phyloP scores from a whole-genome alignment of 306 rosid species.

The Macrotyloma uniflorum region DNA sequence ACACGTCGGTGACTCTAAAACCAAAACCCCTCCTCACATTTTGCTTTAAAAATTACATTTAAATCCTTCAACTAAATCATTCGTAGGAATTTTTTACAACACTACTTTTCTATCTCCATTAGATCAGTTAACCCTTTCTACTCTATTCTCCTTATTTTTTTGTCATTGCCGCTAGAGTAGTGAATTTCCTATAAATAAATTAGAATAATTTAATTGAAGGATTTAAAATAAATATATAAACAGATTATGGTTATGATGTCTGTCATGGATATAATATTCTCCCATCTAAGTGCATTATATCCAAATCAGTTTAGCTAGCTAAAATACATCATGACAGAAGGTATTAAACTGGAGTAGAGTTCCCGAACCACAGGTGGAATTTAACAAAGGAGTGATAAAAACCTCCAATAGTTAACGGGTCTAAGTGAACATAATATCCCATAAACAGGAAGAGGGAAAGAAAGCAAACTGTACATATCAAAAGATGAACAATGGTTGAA shows the following conservation, averaged over 20 bases:
- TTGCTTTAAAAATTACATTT: too few species aligned
- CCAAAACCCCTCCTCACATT: too few species aligned
- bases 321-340: constrained; percentile 21
- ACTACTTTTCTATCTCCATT: background rate
- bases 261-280: background rate
- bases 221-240: background rate
- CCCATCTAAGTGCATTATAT: background rate
- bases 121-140: background rate
- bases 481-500: constrained; percentile 17
- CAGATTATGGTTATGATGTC: background rate
- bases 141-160: background rate
- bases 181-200: background rate
- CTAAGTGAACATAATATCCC: constrained; percentile 4
- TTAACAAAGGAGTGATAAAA: background rate
- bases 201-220: background rate
- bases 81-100: background rate
- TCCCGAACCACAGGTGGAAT: constrained; percentile 1
- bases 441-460: constrained; percentile 15
- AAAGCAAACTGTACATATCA: constrained; percentile 34
- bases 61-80: too few species aligned
- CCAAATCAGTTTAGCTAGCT: background rate
- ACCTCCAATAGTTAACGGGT: background rate
- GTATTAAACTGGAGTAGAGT: background rate
- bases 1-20: too few species aligned
- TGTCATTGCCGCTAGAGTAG: background rate